These are phyloP conservation scores for Trichosporon faecale DNA, from an alignment of 1,284 basidiomycete species.

Conservation along the genomic window DNA sequence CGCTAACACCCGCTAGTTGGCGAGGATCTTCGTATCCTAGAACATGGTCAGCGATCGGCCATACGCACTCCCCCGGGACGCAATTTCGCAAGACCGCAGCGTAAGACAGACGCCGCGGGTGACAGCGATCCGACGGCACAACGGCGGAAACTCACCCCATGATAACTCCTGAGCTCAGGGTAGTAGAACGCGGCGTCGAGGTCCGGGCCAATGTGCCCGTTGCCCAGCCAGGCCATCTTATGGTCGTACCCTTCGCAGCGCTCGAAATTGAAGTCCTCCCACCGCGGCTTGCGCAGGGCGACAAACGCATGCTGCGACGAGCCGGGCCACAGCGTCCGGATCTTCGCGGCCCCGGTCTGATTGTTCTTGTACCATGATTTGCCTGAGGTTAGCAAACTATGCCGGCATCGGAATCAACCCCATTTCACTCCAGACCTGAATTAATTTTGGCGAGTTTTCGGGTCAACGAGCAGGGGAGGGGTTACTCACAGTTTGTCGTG, in stretches of 20 bases:
- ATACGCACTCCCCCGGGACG: neutral
- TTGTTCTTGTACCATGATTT: constrained; percentile 34
- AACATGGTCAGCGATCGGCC: neutral
- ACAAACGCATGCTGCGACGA: constrained; percentile 25
- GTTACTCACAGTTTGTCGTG: constrained; percentile 25
- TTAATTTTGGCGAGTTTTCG: neutral
- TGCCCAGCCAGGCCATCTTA: constrained; percentile 22
- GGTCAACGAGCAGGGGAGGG: neutral
- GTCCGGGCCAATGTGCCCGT: constrained; percentile 17
- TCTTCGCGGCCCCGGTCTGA: constrained; percentile 8
- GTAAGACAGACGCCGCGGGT: neutral
- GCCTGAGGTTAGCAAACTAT: neutral
- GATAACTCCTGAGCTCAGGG: constrained; percentile 7
- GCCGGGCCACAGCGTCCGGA: constrained; percentile 30
- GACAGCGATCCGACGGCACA: too few species aligned
- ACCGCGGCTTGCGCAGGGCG: constrained; percentile 35
- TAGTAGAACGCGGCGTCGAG: constrained; percentile 18
- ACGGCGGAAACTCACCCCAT: constrained; percentile 3
- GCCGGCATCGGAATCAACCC: too few species aligned
- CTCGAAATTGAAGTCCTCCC: constrained; percentile 40
- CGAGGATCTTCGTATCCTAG: neutral
- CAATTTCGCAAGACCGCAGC: too few species aligned
- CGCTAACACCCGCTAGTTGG: neutral
- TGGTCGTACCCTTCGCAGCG: constrained; percentile 14
- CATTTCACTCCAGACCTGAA: neutral